A percentile compares a stretch with the other conserved stretches of the same genome.
These are phyloP conservation scores for Flaveria trinervia DNA, from an alignment of 129 eudicot species.

Conservation along the genomic window DNA sequence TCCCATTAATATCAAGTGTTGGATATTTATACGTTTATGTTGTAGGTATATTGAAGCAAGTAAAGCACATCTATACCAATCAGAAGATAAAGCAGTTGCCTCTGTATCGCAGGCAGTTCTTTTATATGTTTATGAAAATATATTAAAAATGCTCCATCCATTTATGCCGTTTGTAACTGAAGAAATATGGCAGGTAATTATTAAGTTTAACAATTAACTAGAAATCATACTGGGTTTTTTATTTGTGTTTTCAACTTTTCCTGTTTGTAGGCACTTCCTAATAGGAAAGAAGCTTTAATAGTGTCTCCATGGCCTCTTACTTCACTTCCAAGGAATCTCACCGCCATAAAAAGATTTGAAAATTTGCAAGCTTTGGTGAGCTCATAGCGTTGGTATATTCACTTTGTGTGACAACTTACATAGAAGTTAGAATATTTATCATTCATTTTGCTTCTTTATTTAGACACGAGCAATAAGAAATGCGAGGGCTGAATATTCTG, in stretches of 20 bases:
- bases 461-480: conserved; percentile 96
- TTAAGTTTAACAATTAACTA: neutral
- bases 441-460: conserved; percentile 19
- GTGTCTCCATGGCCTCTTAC: conserved; percentile 84
- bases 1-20: conserved; percentile 1
- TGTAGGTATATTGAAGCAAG: conserved; percentile 98
- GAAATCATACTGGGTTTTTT: neutral
- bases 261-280: conserved; percentile 70
- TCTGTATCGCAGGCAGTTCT: conserved; percentile 83
- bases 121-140: conserved; percentile 77
- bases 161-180: conserved; percentile 99
- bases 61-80: conserved; percentile 83
- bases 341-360: conserved; percentile 76
- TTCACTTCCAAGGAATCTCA: conserved; percentile 78
- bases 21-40: neutral
- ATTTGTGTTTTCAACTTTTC: neutral
- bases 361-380: conserved; percentile 89
- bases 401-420: neutral
- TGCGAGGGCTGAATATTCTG: conserved; percentile 94
- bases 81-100: conserved; percentile 51
- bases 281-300: conserved; percentile 74
- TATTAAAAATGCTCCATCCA: conserved; percentile 83
- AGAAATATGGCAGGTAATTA: conserved; percentile 89
- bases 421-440: conserved; percentile 5
- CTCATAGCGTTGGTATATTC: conserved; percentile 19